Conservation (phyloP, 495 filamentous ascomycete species). For the Cudoniella acicularis region DNA sequence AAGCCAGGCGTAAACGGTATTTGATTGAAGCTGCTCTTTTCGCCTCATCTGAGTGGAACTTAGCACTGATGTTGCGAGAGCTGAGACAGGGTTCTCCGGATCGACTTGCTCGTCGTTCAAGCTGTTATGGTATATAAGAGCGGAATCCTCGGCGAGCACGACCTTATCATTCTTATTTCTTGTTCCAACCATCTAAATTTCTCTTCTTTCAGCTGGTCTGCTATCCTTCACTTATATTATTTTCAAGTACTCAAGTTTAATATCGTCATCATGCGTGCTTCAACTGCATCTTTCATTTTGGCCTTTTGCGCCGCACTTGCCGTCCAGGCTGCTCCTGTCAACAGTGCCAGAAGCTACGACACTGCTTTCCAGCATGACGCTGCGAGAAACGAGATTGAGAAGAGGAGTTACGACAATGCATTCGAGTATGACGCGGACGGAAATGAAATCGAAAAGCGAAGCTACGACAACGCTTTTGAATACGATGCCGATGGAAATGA, state of each 20-base stretch:
- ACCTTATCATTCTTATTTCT: not conserved
- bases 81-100: constrained; percentile 4
- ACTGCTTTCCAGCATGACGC: not conserved
- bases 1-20: not conserved
- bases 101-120: not conserved
- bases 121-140: not conserved
- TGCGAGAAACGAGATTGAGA: not conserved
- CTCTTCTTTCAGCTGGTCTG: constrained; percentile 13
- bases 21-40: not conserved
- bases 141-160: not conserved
- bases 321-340: constrained; percentile 6
- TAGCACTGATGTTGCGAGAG: not conserved
- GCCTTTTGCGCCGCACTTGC: constrained; percentile 11
- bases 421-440: not conserved
- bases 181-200: not conserved
- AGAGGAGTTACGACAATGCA: not conserved
- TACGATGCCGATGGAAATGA: constrained; percentile 15
- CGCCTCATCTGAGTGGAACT: not conserved
- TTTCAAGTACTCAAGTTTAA: not conserved
- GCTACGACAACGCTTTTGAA: not conserved
- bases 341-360: not conserved
- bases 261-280: constrained; percentile 17
- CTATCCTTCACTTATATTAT: constrained; percentile 1
- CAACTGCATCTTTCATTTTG: constrained; percentile 12
- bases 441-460: not conserved